These are phyloP conservation scores for Saturnispora galanensis DNA, from an alignment of 805 yeast species.

Conservation along the genomic window DNA sequence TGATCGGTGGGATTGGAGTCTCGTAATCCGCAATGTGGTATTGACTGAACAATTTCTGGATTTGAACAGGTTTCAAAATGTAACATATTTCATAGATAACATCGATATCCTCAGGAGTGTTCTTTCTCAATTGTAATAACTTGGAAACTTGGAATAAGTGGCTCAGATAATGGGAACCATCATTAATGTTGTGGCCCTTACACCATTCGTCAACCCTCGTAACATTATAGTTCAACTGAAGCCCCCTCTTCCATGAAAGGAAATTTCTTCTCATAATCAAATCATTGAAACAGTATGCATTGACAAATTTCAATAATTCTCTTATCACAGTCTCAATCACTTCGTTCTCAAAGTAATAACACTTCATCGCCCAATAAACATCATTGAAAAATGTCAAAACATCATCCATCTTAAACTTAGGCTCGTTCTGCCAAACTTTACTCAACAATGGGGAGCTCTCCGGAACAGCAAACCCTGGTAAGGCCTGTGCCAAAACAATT, in stretches of 20 bases:
- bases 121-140: constrained; percentile 83
- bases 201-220: constrained; percentile 98
- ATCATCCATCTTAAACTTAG: constrained; percentile 88
- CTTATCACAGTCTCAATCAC: constrained; percentile 77
- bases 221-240: constrained; percentile 91
- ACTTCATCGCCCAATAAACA: constrained; percentile 87
- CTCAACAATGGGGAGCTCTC: constrained; percentile 73
- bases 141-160: constrained; percentile 91
- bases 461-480: constrained; percentile 91
- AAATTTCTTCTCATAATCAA: constrained; percentile 89
- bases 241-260: constrained; percentile 94
- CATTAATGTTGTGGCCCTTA: constrained; percentile 82
- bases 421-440: constrained; percentile 65
- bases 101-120: constrained; percentile 79
- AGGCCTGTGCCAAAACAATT: constrained; percentile 84
- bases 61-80: constrained; percentile 88
- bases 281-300: constrained; percentile 91
- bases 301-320: constrained; percentile 77
- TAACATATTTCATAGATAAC: constrained; percentile 92
- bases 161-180: constrained; percentile 72
- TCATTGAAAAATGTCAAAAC: constrained; percentile 79
- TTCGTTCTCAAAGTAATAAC: constrained; percentile 76
- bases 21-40: constrained; percentile 92
- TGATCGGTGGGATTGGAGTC: constrained; percentile 77
- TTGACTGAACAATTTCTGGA: constrained; percentile 82